phyloP scores from a whole-genome alignment of 1,284 basidiomycete species.

The Melampsora larici-populina region DNA sequence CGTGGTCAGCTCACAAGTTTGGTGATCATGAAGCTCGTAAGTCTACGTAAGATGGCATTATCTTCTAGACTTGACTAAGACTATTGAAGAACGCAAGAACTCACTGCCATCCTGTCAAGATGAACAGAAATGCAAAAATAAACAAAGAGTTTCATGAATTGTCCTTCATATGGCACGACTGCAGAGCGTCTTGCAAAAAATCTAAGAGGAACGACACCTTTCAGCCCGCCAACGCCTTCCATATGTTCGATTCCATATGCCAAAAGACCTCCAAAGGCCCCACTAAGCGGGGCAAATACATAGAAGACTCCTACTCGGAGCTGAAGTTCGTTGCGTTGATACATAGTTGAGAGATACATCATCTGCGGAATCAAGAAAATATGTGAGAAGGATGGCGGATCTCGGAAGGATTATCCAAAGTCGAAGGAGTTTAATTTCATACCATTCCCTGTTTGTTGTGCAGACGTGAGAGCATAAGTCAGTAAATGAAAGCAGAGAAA shows the following conservation, averaged over 20 bases:
- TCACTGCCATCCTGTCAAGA: too few species aligned
- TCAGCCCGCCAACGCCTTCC: constrained; percentile 27
- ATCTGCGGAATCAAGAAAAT: neutral
- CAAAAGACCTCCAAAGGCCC: constrained; percentile 44
- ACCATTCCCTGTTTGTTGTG: too few species aligned
- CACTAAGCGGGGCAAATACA: constrained; percentile 32
- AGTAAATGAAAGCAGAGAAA: too few species aligned
- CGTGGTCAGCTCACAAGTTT: neutral
- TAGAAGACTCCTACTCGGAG: constrained; percentile 37
- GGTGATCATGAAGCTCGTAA: neutral
- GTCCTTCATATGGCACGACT: neutral
- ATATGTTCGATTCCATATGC: constrained; percentile 43
- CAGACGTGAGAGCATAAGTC: too few species aligned
- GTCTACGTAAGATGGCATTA: neutral
- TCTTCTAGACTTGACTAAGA: too few species aligned
- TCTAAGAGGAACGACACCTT: neutral
- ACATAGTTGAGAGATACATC: constrained; percentile 38
- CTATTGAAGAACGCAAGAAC: too few species aligned
- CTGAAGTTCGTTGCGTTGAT: constrained; percentile 31
- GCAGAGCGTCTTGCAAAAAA: neutral
- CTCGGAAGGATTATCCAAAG: too few species aligned
- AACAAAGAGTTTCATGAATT: too few species aligned
- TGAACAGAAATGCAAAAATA: too few species aligned
- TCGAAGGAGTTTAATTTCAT: too few species aligned
- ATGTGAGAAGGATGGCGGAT: too few species aligned